These are phyloP conservation scores for Grigorovia jiainica DNA, from an alignment of 805 yeast species.

Conservation along the genomic window DNA sequence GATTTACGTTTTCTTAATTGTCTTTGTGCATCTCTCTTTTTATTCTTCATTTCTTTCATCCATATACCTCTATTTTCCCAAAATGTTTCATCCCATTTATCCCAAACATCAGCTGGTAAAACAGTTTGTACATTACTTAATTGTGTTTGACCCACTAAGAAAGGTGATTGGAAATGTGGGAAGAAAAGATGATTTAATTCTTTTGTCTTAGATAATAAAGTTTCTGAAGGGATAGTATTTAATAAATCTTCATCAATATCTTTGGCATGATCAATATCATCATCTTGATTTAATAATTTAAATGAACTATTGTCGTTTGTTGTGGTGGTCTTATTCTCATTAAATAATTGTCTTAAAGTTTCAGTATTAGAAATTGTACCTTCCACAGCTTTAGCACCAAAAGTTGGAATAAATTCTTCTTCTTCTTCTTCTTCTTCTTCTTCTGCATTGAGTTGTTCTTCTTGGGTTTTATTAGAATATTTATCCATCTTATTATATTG, in stretches of 20 bases:
- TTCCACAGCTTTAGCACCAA: slow-evolving; percentile 28
- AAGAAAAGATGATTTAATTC: slow-evolving; percentile 54
- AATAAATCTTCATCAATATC: slow-evolving; percentile 27
- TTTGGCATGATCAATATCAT: slow-evolving; percentile 34
- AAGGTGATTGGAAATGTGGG: slow-evolving; percentile 78
- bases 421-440: slow-evolving; percentile 22
- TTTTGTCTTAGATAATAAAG: slow-evolving; percentile 23
- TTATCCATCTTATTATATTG: slow-evolving; percentile 3
- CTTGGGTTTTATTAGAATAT: not conserved
- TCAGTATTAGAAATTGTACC: slow-evolving; percentile 44
- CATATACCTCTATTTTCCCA: slow-evolving; percentile 77
- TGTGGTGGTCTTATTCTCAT: slow-evolving; percentile 15
- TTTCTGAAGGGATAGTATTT: slow-evolving; percentile 8
- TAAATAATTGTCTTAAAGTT: slow-evolving; percentile 50
- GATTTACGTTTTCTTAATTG: slow-evolving; percentile 38
- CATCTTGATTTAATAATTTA: slow-evolving; percentile 36
- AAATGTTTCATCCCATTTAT: slow-evolving; percentile 64
- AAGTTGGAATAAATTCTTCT: slow-evolving; percentile 47
- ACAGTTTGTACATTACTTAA: slow-evolving; percentile 40
- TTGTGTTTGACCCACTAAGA: slow-evolving; percentile 77
- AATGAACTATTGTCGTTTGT: slow-evolving; percentile 28
- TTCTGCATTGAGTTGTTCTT: not conserved
- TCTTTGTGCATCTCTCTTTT: slow-evolving; percentile 64
- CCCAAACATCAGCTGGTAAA: slow-evolving; percentile 27
- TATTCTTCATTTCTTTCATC: slow-evolving; percentile 63